A percentile compares a stretch with the other conserved stretches of the same genome.
Evolutionary conservation across 345 rosid genomes (phyloP).

Genomic region (Stellera chamaejasme): DNA sequence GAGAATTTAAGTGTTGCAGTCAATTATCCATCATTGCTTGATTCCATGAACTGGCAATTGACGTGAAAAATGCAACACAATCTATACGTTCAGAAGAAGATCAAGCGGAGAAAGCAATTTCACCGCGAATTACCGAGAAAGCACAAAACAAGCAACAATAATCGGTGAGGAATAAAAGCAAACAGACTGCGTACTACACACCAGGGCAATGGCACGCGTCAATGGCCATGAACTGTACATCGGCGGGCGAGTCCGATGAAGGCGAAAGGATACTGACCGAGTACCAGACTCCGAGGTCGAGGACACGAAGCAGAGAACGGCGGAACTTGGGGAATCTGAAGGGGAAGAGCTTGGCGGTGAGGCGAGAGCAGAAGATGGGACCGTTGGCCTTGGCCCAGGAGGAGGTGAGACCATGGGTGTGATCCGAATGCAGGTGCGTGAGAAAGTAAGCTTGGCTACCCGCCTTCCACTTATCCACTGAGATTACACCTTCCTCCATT

Average conservation of each 20-base stretch:
- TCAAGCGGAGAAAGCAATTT: background rate
- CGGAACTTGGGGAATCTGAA: conserved; percentile 53
- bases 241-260: conserved; percentile 26
- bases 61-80: too few relatives aligned
- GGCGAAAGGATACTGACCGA: conserved; percentile 43
- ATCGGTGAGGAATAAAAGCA: background rate
- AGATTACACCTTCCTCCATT: conserved; percentile 69
- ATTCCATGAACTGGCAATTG: too few relatives aligned
- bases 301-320: conserved; percentile 54
- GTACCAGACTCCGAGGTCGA: conserved; percentile 48
- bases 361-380: conserved; percentile 70
- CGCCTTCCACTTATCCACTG: conserved; percentile 63
- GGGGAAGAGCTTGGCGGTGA: conserved; percentile 67
- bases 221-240: conserved; percentile 43
- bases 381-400: conserved; percentile 46
- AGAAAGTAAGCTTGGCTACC: conserved; percentile 71
- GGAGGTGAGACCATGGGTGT: conserved; percentile 54
- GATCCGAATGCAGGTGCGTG: conserved; percentile 73
- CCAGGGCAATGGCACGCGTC: conserved; percentile 79
- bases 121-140: background rate
- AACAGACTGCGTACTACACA: background rate
- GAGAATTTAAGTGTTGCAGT: too few relatives aligned
- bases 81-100: too few relatives aligned
- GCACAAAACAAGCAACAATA: too few relatives aligned
- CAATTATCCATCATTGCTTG: too few relatives aligned